phyloP scores from a whole-genome alignment of 768 basidiomycete species.

The Trametes coccinea region DNA sequence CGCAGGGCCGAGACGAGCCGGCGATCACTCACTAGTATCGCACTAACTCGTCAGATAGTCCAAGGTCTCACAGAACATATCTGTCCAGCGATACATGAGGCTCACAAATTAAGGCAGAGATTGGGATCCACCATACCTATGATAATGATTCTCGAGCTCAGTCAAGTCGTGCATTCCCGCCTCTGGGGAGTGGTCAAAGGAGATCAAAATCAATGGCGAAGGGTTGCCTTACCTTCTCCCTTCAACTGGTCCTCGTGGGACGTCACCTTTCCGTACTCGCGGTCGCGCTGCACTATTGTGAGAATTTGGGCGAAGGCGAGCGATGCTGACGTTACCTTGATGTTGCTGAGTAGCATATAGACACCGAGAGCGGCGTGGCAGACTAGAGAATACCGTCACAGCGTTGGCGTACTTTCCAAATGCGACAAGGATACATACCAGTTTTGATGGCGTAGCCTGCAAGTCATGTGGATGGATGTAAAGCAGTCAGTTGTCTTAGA shows the following conservation, averaged over 20 bases:
- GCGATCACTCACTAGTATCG: no score
- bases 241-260: conserved; percentile 22
- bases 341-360: conserved; percentile 24
- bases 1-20: no score
- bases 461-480: not conserved
- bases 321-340: conserved; percentile 3
- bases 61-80: no score
- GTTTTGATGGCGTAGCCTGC: conserved; percentile 25
- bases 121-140: conserved; percentile 1
- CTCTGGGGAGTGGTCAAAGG: conserved; percentile 5
- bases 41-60: no score
- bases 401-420: no score
- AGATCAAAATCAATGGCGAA: no score
- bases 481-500: no score
- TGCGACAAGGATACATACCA: not conserved
- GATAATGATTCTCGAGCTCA: conserved; percentile 22
- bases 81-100: no score
- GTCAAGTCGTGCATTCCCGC: conserved; percentile 26
- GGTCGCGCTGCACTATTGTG: conserved; percentile 14
- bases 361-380: conserved; percentile 15
- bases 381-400: not conserved
- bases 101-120: no score
- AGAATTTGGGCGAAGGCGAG: not conserved
- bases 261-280: conserved; percentile 16
- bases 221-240: conserved; percentile 14